These are phyloP conservation scores for Tulasnella calospora DNA, from an alignment of 768 basidiomycete genomes.

Conservation along the genomic window DNA sequence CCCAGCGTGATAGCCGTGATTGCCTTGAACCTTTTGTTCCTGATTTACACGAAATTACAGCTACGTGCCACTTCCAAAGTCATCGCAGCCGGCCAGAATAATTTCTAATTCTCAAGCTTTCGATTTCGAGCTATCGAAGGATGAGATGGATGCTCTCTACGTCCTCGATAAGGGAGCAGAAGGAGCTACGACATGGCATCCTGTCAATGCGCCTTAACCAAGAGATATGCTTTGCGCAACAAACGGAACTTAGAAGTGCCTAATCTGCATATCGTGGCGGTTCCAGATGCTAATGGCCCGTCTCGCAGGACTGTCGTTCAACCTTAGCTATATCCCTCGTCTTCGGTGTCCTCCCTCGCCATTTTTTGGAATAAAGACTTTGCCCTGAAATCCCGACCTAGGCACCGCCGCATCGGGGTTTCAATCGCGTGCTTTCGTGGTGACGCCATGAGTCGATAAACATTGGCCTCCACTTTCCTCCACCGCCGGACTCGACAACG, in stretches of 20 bases:
- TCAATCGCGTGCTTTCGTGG: background rate
- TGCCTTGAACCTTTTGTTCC: background rate
- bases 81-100: conserved; percentile 64
- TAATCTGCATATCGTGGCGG: background rate
- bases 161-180: conserved; percentile 64
- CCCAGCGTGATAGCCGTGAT: background rate
- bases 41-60: conserved; percentile 39
- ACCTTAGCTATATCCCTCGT: background rate
- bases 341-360: background rate
- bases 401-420: background rate
- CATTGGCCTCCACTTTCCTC: conserved; percentile 1
- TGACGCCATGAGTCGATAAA: background rate
- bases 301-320: background rate
- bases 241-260: background rate
- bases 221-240: background rate
- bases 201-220: conserved; percentile 47
- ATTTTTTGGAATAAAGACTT: background rate
- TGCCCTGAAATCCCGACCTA: background rate
- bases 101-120: conserved; percentile 66
- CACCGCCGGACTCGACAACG: background rate
- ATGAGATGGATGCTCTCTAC: conserved; percentile 65
- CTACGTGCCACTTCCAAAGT: conserved; percentile 79
- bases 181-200: conserved; percentile 82
- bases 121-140: conserved; percentile 61
- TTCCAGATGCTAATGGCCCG: background rate